Evolutionary conservation across 305 asterid species (phyloP).

Genomic region (Solanum hybrid): DNA sequence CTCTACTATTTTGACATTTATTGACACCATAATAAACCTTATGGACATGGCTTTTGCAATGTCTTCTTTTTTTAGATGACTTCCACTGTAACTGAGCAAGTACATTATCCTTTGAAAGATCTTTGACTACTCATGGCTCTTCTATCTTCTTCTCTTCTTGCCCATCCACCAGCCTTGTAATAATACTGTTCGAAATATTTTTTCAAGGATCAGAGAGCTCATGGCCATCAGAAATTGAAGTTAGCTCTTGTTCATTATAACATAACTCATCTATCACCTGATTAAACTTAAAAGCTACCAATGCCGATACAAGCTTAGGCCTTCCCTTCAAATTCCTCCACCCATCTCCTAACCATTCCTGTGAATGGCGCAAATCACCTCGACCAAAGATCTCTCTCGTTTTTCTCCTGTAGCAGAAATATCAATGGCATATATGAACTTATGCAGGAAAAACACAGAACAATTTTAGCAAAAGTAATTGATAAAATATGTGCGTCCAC

Average conservation of each 20-base stretch:
- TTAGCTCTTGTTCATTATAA: constrained; percentile 3
- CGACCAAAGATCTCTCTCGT: constrained; percentile 26
- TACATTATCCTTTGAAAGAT: constrained; percentile 44
- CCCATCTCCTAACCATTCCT: constrained; percentile 46
- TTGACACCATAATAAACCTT: constrained; percentile 13
- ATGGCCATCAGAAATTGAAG: neutral
- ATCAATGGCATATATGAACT: neutral
- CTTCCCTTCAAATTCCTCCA: constrained; percentile 51
- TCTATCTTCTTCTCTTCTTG: constrained; percentile 6
- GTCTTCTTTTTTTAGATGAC: constrained; percentile 57
- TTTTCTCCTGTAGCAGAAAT: constrained; percentile 43
- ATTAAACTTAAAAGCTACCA: constrained; percentile 8
- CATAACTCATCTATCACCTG: neutral
- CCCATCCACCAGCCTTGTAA: neutral
- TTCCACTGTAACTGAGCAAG: constrained; percentile 54
- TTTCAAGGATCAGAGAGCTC: neutral
- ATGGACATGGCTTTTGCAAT: constrained; percentile 37
- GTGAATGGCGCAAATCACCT: constrained; percentile 51
- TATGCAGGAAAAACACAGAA: neutral
- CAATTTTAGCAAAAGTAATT: neutral
- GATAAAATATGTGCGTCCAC: too few species aligned
- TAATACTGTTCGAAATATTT: neutral
- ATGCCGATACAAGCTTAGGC: constrained; percentile 33
- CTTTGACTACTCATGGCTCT: constrained; percentile 14
- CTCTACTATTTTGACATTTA: neutral